Evolutionary conservation across 257 asterid species (phyloP), one percentile per base, ranked within the genome.

Genomic region (Ligustrum vulgare): DNA sequence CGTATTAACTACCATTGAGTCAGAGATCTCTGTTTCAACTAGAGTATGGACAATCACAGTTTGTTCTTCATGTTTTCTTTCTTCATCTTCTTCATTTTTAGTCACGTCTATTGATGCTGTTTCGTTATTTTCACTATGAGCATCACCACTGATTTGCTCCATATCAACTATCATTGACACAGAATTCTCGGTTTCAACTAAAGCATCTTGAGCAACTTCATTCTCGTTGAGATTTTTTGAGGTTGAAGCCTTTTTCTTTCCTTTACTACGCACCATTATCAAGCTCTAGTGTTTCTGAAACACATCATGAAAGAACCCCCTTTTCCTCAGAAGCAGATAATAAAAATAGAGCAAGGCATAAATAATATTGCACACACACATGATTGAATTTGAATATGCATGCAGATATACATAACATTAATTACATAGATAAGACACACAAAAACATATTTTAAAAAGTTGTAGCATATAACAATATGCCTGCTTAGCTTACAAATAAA

Each of bases 151-250:
- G 35, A 65, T 72, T 75, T 75, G 82, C 23, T 77, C 81, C 72
- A 23, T 65, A 58, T 74, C 68, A 6, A 13, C 58, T 45, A 70
- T 35, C 71, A 35, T 66, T 3, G 70, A 58, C 72, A 60, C 85
- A 74, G 81, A 76, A 51, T 62, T 37, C 60, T 8, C 72, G 41
- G 22, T 49, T 69, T 80, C 82, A 23, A 60, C 75, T 51, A 64
- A 60, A 66, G 70, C 84, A 69, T 77, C 76, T 73, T 71, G 81
- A 71, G 86, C 75, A 80, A 76, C 84, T 20, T 73, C 78, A 47
- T 70, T 67, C 71, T 58, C 82, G 60, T 70, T 71, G 15, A 39
- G 77, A 56, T 76, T 63, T 41, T 31, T 33, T 20, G 81, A 77
- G 69, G 74, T 75, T 62, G 69, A 73, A 69, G 70, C 60, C 64